phyloP scores from a whole-genome alignment of 495 filamentous ascomycete genomes.

The Annulohypoxylon nitens region DNA sequence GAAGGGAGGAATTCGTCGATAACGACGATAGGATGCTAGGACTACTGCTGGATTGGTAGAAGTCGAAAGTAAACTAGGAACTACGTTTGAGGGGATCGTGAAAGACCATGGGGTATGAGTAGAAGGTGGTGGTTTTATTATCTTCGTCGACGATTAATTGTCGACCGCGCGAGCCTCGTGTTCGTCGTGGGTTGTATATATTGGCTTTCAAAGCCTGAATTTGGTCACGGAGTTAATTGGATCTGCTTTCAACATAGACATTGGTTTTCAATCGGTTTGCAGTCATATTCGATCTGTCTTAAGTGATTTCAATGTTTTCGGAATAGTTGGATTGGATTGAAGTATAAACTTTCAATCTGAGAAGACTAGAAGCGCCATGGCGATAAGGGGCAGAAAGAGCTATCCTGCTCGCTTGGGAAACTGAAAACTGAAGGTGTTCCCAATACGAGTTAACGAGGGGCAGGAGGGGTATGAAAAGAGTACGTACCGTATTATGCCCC shows the following conservation, averaged over 20 bases:
- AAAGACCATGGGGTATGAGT: background rate
- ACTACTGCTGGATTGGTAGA: constrained; percentile 29
- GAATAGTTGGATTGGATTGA: background rate
- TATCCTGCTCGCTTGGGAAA: background rate
- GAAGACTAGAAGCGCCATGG: background rate
- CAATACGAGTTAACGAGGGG: background rate
- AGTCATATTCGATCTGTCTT: background rate
- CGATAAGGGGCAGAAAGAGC: background rate
- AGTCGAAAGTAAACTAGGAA: background rate
- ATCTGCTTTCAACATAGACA: constrained; percentile 12
- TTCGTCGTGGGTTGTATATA: constrained; percentile 37
- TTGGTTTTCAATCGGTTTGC: background rate
- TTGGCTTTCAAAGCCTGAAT: constrained; percentile 1
- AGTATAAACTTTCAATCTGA: background rate
- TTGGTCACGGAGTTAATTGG: constrained; percentile 35
- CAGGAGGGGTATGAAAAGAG: background rate
- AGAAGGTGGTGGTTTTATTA: background rate
- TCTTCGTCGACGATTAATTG: constrained; percentile 18
- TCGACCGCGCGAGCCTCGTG: constrained; percentile 12
- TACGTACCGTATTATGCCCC: constrained; percentile 34
- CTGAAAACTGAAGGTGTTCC: background rate
- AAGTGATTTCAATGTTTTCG: background rate
- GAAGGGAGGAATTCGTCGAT: constrained; percentile 1
- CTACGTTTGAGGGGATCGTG: background rate
- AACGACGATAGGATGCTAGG: background rate